Base-by-base conservation (phyloP, 306 rosid genomes). In the Acacia melanoxylon region DNA sequence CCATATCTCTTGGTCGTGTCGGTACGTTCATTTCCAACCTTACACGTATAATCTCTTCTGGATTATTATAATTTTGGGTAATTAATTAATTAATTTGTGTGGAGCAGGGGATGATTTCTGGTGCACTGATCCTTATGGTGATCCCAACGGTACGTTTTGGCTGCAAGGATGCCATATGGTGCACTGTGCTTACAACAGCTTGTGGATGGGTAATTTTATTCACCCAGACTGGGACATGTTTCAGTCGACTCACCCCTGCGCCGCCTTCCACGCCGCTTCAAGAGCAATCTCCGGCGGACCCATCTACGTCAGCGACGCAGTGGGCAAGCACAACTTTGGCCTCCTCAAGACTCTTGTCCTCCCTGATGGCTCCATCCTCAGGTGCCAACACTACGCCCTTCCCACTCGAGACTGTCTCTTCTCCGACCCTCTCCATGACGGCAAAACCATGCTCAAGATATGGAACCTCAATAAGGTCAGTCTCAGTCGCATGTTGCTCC, bases 181-280 rank as follows among this genome's bases (percentile, higher is more conserved):
- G 76, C 99, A 93, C 11, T 95, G 98, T 45, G 98, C 99, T 2
- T 95, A 92, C 82, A 93, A 93, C 62, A 93, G 98, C 70, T 78
- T 95, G 85, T 95, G 99, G 99, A 95, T 95, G 98, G 98, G 98
- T 0, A 95, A 95, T 35, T 93, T 95, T 77, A 93, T 95, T 15
- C 97, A 92, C 78, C 98, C 99, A 2, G 99, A 95, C 19, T 95
- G 99, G 99, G 99, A 95, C 75, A 95, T 95, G 98, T 95, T 95
- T 75, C 99, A 95, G 63, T 92, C 98, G 0, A 93, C 98, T 25
- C 99, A 95, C 78, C 97, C 99, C 35, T 91, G 99, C 45, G 98
- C 98, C 10, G 89, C 92, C 10, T 95, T 95, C 78, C 99, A 95
- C 61, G 99, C 98, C 0, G 97, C 99, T 25, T 95, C 99, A 15